A percentile compares a stretch with the other conserved stretches of the same genome.
phyloP scores from a whole-genome alignment of 129 eudicot genomes.

The Lactuca sativa region DNA sequence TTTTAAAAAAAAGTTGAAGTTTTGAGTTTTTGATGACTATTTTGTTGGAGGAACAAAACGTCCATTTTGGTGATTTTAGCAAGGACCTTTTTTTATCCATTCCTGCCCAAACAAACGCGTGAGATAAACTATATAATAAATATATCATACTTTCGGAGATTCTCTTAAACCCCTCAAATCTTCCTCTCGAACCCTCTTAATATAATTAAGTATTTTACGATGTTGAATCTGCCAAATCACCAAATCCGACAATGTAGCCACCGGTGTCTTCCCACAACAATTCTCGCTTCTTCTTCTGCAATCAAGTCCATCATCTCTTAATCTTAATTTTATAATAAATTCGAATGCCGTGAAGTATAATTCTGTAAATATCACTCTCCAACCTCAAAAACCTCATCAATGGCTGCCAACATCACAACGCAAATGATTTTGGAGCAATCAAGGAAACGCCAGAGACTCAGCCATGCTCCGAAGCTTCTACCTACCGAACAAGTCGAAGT shows the following conservation, averaged over 20 bases:
- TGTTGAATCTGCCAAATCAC: slow-evolving; percentile 10
- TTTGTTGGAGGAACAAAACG: too few species aligned
- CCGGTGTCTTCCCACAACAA: not conserved
- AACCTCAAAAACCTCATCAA: slow-evolving; percentile 23
- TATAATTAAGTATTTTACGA: not conserved
- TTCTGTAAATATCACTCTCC: not conserved
- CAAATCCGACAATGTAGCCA: not conserved
- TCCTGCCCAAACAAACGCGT: too few species aligned
- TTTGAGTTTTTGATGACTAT: too few species aligned
- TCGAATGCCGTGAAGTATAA: slow-evolving; percentile 17
- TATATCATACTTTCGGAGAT: too few species aligned
- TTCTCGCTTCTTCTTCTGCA: not conserved
- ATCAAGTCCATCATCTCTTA: not conserved
- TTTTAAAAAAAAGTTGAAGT: too few species aligned
- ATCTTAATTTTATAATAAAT: not conserved
- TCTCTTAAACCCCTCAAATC: too few species aligned
- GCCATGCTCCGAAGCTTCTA: slow-evolving; percentile 33
- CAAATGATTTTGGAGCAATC: slow-evolving; percentile 28
- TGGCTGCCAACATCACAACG: slow-evolving; percentile 26
- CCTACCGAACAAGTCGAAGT: slow-evolving; percentile 32
- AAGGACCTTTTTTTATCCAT: too few species aligned
- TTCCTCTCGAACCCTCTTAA: too few species aligned
- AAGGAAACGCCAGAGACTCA: slow-evolving; percentile 29
- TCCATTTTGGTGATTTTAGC: too few species aligned
- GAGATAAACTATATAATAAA: too few species aligned